A percentile compares a stretch with the other conserved stretches of the same genome.
Conservation (phyloP, 306 rosid species). For the Cajanus cajan region DNA sequence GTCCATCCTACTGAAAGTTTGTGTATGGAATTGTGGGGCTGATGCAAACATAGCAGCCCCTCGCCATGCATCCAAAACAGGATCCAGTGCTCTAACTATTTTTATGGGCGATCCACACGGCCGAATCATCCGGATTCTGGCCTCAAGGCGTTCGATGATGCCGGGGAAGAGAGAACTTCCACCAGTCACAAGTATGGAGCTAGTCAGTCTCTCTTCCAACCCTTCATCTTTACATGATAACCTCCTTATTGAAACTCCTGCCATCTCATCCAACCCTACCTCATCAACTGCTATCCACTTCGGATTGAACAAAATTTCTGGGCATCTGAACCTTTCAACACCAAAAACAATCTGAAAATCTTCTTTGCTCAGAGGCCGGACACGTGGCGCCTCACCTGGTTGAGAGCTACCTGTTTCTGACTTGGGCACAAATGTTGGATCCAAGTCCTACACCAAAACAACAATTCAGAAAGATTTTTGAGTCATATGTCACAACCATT, state of each 20-base stretch:
- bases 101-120: conserved; percentile 77
- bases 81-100: conserved; percentile 78
- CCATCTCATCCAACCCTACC: conserved; percentile 92
- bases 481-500: too few relatives aligned
- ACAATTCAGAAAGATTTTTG: not conserved
- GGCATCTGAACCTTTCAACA: conserved; percentile 93
- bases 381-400: conserved; percentile 55
- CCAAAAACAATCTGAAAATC: conserved; percentile 82
- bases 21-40: conserved; percentile 58
- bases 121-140: conserved; percentile 82
- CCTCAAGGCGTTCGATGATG: conserved; percentile 71
- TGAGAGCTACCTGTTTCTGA: conserved; percentile 54
- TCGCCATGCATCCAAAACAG: conserved; percentile 93
- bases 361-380: conserved; percentile 69
- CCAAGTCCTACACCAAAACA: conserved; percentile 64
- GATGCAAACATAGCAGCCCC: conserved; percentile 89
- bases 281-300: conserved; percentile 92
- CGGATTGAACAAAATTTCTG: conserved; percentile 82
- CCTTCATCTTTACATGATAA: conserved; percentile 47
- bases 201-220: conserved; percentile 65
- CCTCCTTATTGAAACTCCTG: conserved; percentile 82
- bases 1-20: conserved; percentile 76
- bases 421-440: conserved; percentile 82
- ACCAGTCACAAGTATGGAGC: conserved; percentile 74
- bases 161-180: conserved; percentile 88